Conservation (phyloP, 2,329 filamentous ascomycete genomes). For the Trichoderma citrinoviride region DNA sequence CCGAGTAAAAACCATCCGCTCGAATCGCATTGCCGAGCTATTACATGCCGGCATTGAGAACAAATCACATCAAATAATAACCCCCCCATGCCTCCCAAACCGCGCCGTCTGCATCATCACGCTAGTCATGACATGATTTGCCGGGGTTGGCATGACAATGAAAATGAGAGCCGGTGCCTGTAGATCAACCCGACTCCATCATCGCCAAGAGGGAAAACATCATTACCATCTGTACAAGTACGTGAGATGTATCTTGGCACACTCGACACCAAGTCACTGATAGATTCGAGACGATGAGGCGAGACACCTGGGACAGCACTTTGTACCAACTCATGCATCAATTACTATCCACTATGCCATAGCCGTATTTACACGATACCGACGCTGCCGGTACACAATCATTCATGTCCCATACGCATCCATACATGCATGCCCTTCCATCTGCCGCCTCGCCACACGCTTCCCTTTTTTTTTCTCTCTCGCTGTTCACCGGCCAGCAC, state of each 20-base stretch:
- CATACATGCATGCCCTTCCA: not conserved
- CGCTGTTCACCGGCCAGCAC: not conserved
- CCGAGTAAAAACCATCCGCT: not conserved
- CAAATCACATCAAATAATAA: not conserved
- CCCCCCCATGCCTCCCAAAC: not conserved
- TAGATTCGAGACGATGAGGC: not conserved
- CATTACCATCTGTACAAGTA: too few relatives aligned
- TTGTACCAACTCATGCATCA: conserved; percentile 17
- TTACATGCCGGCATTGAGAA: not conserved
- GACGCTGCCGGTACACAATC: conserved; percentile 4
- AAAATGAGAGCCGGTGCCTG: not conserved
- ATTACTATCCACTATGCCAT: conserved; percentile 1
- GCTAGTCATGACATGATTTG: too few relatives aligned
- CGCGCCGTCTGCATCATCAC: not conserved
- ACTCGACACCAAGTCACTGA: too few relatives aligned
- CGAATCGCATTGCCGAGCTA: not conserved
- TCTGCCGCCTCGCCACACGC: not conserved
- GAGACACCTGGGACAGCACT: not conserved
- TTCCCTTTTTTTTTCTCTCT: conserved; percentile 1
- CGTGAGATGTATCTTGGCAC: too few relatives aligned
- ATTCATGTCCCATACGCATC: conserved; percentile 6
- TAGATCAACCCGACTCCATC: not conserved
- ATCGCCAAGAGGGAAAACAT: too few relatives aligned
- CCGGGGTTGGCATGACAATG: not conserved
- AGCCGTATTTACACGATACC: conserved; percentile 14